Conservation (phyloP, 1,284 basidiomycete species). For the Cutaneotrichosporon cyanovorans region DNA sequence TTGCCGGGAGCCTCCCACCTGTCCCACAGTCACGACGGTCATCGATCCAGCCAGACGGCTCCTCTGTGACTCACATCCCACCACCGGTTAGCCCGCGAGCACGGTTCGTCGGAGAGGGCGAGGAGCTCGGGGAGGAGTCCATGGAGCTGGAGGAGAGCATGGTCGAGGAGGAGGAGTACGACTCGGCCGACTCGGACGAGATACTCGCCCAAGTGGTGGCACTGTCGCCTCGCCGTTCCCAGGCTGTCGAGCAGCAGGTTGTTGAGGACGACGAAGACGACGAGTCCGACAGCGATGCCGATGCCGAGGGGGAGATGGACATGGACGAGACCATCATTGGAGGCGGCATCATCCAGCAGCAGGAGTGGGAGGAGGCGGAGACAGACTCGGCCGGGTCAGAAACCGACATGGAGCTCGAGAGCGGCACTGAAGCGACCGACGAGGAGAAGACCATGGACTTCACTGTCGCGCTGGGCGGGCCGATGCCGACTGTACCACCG, state of each 20-base stretch:
- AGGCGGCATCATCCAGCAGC: constrained; percentile 29
- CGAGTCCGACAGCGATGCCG: constrained; percentile 17
- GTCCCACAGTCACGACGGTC: constrained; percentile 17
- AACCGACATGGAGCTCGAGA: constrained; percentile 15
- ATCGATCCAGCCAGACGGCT: constrained; percentile 19
- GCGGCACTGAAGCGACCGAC: constrained; percentile 22
- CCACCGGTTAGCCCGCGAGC: constrained; percentile 9
- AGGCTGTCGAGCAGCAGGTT: too few relatives aligned
- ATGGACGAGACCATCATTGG: constrained; percentile 43
- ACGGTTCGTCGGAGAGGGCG: constrained; percentile 27
- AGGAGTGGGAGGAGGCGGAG: constrained; percentile 6
- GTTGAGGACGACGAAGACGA: too few relatives aligned
- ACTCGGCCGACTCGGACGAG: constrained; percentile 15
- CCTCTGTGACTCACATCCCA: too few relatives aligned
- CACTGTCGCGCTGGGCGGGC: constrained; percentile 43
- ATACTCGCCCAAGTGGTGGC: constrained; percentile 5
- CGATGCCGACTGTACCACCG: constrained; percentile 40
- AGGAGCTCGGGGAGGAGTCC: constrained; percentile 53
- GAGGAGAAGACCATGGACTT: constrained; percentile 48
- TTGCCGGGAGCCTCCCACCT: too few relatives aligned
- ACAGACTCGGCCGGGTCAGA: constrained; percentile 16
- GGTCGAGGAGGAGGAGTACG: constrained; percentile 47
- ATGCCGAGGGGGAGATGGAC: constrained; percentile 33
- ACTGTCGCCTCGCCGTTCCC: constrained; percentile 3
- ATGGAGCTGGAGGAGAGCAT: constrained; percentile 53